A percentile compares a stretch with the other conserved stretches of the same genome.
Evolutionary conservation across 1,284 basidiomycete genomes (phyloP).

Genomic region (Microbotryum saponariae): DNA sequence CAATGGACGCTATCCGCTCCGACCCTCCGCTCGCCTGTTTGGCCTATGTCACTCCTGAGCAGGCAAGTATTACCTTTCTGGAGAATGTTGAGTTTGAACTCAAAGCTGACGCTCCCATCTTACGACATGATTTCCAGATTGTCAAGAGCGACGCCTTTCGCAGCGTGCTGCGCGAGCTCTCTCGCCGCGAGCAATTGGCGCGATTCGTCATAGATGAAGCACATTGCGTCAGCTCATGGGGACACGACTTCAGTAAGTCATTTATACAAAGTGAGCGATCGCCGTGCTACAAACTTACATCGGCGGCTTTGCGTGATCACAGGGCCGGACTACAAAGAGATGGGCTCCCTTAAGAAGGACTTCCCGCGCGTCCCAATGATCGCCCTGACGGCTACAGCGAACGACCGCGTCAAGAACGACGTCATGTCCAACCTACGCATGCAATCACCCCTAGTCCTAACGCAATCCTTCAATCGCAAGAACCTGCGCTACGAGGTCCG

Average conservation of each 20-base stretch:
- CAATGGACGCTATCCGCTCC: constrained; percentile 45
- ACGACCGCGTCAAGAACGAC: constrained; percentile 65
- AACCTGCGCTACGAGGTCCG: constrained; percentile 76
- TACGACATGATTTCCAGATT: constrained; percentile 25
- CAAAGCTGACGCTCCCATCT: background rate
- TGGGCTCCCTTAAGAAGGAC: constrained; percentile 60
- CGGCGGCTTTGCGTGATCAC: background rate
- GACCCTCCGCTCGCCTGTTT: constrained; percentile 49
- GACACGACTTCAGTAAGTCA: constrained; percentile 69
- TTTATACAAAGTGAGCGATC: background rate
- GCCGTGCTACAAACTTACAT: background rate
- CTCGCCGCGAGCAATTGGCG: constrained; percentile 56
- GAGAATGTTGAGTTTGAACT: background rate
- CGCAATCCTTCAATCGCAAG: constrained; percentile 83
- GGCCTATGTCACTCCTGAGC: constrained; percentile 92
- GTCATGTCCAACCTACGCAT: constrained; percentile 68
- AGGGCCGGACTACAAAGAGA: constrained; percentile 44
- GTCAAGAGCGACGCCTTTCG: constrained; percentile 56
- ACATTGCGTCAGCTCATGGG: constrained; percentile 80
- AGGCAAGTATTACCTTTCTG: constrained; percentile 45
- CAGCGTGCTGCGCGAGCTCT: constrained; percentile 53
- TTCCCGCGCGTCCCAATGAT: constrained; percentile 82
- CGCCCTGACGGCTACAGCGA: constrained; percentile 92
- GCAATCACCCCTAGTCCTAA: constrained; percentile 53
- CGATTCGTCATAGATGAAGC: constrained; percentile 95